Percentiles rank a stretch among this genome's conserved stretches.
These are phyloP conservation scores for Physaria fendleri DNA, from an alignment of 345 rosid genomes.

Conservation along the genomic window DNA sequence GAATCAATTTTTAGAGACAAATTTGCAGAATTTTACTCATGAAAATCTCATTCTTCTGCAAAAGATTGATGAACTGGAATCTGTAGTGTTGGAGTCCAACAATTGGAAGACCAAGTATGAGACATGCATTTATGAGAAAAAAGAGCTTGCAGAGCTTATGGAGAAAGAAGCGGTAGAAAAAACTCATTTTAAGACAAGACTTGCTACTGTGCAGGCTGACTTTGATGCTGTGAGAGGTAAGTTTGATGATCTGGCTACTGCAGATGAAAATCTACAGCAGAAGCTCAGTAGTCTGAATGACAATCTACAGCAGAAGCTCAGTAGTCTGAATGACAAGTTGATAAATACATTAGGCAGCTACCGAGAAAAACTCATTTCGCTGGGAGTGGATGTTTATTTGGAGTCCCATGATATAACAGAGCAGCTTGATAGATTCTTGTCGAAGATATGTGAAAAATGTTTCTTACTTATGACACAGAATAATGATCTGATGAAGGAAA, in stretches of 20 bases:
- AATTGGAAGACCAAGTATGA: constrained; percentile 53
- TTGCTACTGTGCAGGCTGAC: constrained; percentile 46
- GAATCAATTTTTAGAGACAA: constrained; percentile 51
- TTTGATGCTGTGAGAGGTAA: constrained; percentile 38
- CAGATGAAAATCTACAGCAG: constrained; percentile 45
- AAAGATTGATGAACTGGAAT: constrained; percentile 70
- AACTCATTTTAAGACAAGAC: constrained; percentile 40
- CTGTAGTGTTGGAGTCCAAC: constrained; percentile 42
- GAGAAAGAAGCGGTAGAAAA: constrained; percentile 52
- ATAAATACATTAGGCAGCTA: constrained; percentile 37
- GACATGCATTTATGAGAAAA: constrained; percentile 49
- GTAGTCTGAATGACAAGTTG: constrained; percentile 41
- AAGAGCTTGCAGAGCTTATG: constrained; percentile 51
- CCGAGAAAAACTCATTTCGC: constrained; percentile 34
- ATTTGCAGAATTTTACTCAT: constrained; percentile 41
- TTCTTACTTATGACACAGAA: constrained; percentile 50
- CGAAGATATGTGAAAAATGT: constrained; percentile 42
- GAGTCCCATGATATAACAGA: constrained; percentile 40
- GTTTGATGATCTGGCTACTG: constrained; percentile 42
- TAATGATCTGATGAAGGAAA: constrained; percentile 42
- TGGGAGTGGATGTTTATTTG: constrained; percentile 31
- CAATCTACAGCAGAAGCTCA: constrained; percentile 40
- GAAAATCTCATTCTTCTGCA: constrained; percentile 56
- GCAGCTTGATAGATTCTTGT: constrained; percentile 51
- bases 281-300: constrained; percentile 33